Percentiles rank a stretch among this genome's conserved stretches.
Conservation (phyloP, 192 early-diverging fungal species). For the Podochytrium sp. region DNA sequence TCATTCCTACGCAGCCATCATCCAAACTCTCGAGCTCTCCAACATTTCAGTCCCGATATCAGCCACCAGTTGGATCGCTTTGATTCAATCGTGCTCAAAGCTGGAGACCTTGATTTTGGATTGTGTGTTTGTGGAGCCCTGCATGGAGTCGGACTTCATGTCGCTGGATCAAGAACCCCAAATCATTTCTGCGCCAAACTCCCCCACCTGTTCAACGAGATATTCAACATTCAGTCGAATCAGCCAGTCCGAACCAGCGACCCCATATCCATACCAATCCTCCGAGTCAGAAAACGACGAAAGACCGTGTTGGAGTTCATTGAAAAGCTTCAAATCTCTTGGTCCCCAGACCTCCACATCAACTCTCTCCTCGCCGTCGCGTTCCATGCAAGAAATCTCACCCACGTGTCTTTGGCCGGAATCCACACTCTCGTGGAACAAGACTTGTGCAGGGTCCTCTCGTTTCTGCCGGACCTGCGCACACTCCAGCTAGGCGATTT, state of each 20-base stretch:
- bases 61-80: not conserved
- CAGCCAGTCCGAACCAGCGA: not conserved
- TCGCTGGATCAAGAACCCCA: not conserved
- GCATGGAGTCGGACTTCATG: not conserved
- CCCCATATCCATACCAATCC: not conserved
- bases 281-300: not conserved
- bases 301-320: not conserved
- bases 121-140: not conserved
- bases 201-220: not conserved
- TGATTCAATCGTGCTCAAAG: not conserved
- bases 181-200: not conserved
- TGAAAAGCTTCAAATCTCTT: not conserved
- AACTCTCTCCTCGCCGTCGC: not conserved
- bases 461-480: not conserved
- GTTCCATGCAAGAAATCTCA: not conserved
- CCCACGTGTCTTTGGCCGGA: not conserved
- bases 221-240: not conserved
- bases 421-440: constrained; percentile 1
- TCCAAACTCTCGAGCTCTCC: constrained; percentile 5
- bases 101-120: constrained; percentile 19
- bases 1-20: not conserved
- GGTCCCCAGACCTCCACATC: constrained; percentile 7
- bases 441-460: constrained; percentile 5
- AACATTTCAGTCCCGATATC: not conserved
- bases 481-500: constrained; percentile 5